Evolutionary conservation across 306 rosid genomes (phyloP), one percentile per base, ranked within the genome.

Genomic region (Sophora flavescens): DNA sequence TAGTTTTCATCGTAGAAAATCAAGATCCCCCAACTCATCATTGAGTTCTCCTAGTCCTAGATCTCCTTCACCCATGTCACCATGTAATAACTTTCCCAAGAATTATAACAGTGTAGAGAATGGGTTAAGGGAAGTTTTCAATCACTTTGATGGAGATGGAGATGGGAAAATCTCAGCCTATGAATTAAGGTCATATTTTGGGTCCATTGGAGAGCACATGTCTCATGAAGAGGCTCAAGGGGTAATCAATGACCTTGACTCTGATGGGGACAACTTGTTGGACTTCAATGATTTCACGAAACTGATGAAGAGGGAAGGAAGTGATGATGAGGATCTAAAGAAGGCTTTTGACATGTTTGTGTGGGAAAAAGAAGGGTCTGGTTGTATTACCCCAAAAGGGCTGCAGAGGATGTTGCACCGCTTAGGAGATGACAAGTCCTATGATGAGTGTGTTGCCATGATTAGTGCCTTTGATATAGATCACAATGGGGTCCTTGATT

Each of bases 331-430:
- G 5, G 97, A 91, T 79, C 74, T 91, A 11, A 87, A 79, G 76
- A 84, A 63, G 63, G 97, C 94, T n/a, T 91, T 91, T 67, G 88
- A 89, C 80, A 88, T 91, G 91, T 91, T 84, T 38, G 88, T 81
- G 81, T 74, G 77, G 86, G 97, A 91, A 6, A 89, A 85, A 42
- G 48, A 42, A 22, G 97, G 89, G 41, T 76, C 53, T 1, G 87
- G 69, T 0, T 83, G 89, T 39, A 86, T 91, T 8, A 91, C 94
- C 0, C 94, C 97, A 0, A 81, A 79, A 52, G 85, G 97, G 59
- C 75, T 91, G 84, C 94, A 91, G 67, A 77, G 85, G 72, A 91
- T 87, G 97, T 32, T 91, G 74, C 77, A 82, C 14, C 87, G 92
- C 28, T 87, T 91, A 5, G 97, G 97, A n/a, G 91, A 91, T 68